phyloP scores from a whole-genome alignment of 208 protist genomes.

The Acanthamoeba quina region DNA sequence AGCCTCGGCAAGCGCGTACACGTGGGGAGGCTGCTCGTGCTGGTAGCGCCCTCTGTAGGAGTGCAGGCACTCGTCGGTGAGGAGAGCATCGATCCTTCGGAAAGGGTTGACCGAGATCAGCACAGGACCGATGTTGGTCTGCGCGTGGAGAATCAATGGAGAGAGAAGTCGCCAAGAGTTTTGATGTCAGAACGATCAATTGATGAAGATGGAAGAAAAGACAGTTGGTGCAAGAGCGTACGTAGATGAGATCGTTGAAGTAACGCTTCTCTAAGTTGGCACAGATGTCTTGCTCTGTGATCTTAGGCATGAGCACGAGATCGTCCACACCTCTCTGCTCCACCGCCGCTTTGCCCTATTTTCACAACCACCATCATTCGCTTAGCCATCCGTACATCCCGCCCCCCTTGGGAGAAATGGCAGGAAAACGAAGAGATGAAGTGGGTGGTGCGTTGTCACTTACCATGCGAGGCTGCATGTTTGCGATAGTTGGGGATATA shows the following conservation, averaged over 20 bases:
- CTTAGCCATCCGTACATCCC: not conserved
- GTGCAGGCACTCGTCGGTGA: slow-evolving; percentile 88
- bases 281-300: slow-evolving; percentile 93
- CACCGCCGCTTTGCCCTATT: slow-evolving; percentile 54
- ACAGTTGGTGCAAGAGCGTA: slow-evolving; percentile 37
- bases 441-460: not conserved
- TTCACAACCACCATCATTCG: not conserved
- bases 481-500: not conserved
- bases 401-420: not conserved
- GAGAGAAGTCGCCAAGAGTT: not conserved
- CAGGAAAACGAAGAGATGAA: not conserved
- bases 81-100: slow-evolving; percentile 79
- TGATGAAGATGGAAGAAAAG: not conserved
- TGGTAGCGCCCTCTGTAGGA: slow-evolving; percentile 84
- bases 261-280: slow-evolving; percentile 92
- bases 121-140: slow-evolving; percentile 94
- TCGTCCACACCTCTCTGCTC: slow-evolving; percentile 92
- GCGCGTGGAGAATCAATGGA: slow-evolving; percentile 87
- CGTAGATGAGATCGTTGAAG: slow-evolving; percentile 85
- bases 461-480: slow-evolving; percentile 72
- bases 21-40: slow-evolving; percentile 93
- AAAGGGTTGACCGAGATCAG: slow-evolving; percentile 95
- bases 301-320: slow-evolving; percentile 93
- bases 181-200: not conserved
- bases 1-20: slow-evolving; percentile 95